Conservation (phyloP, 2,329 filamentous ascomycete genomes). For the Sarocladiaceae sp. region DNA sequence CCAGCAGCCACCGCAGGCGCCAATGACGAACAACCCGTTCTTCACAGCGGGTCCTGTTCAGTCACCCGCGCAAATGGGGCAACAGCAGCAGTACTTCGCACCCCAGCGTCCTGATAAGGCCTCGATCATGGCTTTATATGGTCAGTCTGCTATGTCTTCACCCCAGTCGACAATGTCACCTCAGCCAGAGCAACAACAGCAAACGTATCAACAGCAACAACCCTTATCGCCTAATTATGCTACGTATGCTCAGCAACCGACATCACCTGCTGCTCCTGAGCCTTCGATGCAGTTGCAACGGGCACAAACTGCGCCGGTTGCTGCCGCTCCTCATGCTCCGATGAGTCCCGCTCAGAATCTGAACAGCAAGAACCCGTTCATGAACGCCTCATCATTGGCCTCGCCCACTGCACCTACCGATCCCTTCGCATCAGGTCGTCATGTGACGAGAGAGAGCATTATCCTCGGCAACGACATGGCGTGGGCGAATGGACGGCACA, state of each 20-base stretch:
- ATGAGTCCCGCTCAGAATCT: constrained; percentile 28
- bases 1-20: constrained; percentile 1
- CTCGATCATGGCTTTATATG: constrained; percentile 73
- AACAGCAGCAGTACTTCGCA: constrained; percentile 24
- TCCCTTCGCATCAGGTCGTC: constrained; percentile 34
- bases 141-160: constrained; percentile 53
- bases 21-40: constrained; percentile 29
- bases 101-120: constrained; percentile 58
- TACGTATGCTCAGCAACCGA: constrained; percentile 1
- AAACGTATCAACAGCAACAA: constrained; percentile 14
- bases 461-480: constrained; percentile 60
- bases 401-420: constrained; percentile 24
- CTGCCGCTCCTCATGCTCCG: constrained; percentile 16
- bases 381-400: constrained; percentile 24
- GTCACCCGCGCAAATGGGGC: constrained; percentile 19
- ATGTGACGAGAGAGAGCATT: constrained; percentile 65
- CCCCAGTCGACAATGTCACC: constrained; percentile 33
- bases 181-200: constrained; percentile 21
- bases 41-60: constrained; percentile 24
- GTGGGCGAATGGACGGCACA: constrained; percentile 68
- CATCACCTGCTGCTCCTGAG: not conserved
- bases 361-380: constrained; percentile 59
- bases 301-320: constrained; percentile 22
- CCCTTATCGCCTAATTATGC: not conserved
- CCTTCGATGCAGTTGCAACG: constrained; percentile 13